Evolutionary conservation across 2,329 filamentous ascomycete species (phyloP).

Genomic region (Penicillium digitatum): DNA sequence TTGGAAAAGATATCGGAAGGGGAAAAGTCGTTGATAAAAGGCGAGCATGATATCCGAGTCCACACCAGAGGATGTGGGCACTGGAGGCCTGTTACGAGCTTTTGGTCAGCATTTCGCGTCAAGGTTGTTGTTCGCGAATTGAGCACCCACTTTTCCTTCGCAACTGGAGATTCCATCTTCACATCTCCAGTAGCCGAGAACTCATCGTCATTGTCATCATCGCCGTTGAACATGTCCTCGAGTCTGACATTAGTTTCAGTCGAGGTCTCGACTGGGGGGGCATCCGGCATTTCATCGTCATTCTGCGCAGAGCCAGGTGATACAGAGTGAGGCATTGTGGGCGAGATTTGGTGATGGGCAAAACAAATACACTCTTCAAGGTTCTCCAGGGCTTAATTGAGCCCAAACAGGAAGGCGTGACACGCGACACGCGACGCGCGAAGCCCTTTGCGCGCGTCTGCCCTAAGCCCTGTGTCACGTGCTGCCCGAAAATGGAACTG

Average conservation of each 20-base stretch:
- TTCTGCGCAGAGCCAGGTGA: slow-evolving; percentile 39
- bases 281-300: slow-evolving; percentile 43
- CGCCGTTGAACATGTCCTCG: slow-evolving; percentile 58
- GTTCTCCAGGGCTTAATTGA: slow-evolving; percentile 2
- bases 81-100: slow-evolving; percentile 25
- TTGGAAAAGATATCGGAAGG: slow-evolving; percentile 90
- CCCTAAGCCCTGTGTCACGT: slow-evolving; percentile 26
- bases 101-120: slow-evolving; percentile 11
- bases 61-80: slow-evolving; percentile 48
- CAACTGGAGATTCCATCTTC: slow-evolving; percentile 42
- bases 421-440: slow-evolving; percentile 22
- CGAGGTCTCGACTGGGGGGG: slow-evolving; percentile 23
- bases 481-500: not conserved
- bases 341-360: not conserved
- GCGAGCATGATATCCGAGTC: slow-evolving; percentile 84
- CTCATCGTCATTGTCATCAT: slow-evolving; percentile 53
- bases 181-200: slow-evolving; percentile 51
- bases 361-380: not conserved
- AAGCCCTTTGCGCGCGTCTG: slow-evolving; percentile 13
- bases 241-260: slow-evolving; percentile 41
- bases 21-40: slow-evolving; percentile 94
- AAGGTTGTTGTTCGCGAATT: not conserved
- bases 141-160: slow-evolving; percentile 35
- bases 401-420: slow-evolving; percentile 24
- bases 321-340: slow-evolving; percentile 39